Base-by-base conservation (phyloP, 768 basidiomycete genomes). In the Xerocomellus chrysenteron region DNA sequence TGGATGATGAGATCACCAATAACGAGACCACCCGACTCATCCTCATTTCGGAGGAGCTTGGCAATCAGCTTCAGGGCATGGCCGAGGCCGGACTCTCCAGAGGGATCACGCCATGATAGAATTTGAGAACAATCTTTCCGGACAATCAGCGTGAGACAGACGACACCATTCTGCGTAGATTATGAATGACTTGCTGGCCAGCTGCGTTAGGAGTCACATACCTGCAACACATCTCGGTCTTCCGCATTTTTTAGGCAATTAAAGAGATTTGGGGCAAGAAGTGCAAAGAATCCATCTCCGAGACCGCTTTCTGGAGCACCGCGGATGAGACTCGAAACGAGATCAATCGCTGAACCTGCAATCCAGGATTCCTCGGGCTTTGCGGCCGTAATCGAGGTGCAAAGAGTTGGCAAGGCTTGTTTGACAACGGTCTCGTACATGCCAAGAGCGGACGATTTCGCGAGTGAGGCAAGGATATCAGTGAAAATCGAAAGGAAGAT, bases 1-100 rank as follows among this genome's bases (percentile, higher is more conserved):
- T 98, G 94, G 61, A 98, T 91, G 67, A 99, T 90, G 42, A 99
- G 78, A 66, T 98, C 96, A 19, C 97, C 97, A 46, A 98, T 88
- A 50, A 90, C 88, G 21, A 98, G 81, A 11, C 95, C 96, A 40
- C 90, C 94, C 0, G 94, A 89, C 71, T 99, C 97, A 58, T 94
- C 90, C 59, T 90, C 84, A 57, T 78, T 83, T 54, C 85, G 82
- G 28, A 99, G 77, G 44, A 91, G 81, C 58, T 82, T 85, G 28
- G 88, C 92, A 36, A 98, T 84, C 41, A 97, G 75, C 13, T 79
- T 78, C 45, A 98, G 78, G 16, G 90, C 80, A 56, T 85, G 79
- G 36, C 88, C 83, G 11, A 98, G 81, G 14, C 96, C 96, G 28
- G 81, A 82, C 59, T 85, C 82, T 21, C 90, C 87, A 43, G 78